phyloP scores from a whole-genome alignment of 2,329 filamentous ascomycete species.

The Emmonsia crescens region DNA sequence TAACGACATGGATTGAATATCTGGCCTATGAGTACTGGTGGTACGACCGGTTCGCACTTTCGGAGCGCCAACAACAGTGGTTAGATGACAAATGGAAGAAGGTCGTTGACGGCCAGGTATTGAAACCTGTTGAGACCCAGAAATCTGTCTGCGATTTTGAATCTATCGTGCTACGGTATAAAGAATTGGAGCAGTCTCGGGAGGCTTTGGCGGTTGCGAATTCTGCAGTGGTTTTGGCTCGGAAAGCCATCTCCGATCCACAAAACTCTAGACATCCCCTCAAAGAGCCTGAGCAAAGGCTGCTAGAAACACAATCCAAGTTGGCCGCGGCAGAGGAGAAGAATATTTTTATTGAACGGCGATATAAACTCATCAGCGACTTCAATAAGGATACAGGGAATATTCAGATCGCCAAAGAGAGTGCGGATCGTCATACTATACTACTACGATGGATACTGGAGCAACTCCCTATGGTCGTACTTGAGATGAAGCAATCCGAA shows the following conservation, averaged over 20 bases:
- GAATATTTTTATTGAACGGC: neutral
- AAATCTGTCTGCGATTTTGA: neutral
- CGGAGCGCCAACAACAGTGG: neutral
- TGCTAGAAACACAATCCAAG: neutral
- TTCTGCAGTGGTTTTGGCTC: neutral
- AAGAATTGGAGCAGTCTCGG: neutral
- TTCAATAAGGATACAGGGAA: neutral
- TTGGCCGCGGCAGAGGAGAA: neutral
- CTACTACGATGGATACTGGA: neutral
- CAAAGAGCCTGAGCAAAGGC: neutral
- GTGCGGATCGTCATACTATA: neutral
- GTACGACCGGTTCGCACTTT: neutral
- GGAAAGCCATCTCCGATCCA: neutral
- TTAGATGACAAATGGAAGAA: neutral
- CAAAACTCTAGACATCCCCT: neutral
- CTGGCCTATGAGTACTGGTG: slow-evolving; percentile 3
- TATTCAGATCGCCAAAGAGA: neutral
- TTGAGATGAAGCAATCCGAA: neutral
- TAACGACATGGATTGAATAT: slow-evolving; percentile 6
- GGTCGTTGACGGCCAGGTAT: neutral
- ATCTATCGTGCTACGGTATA: neutral
- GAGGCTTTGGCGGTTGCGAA: neutral
- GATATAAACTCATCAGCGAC: neutral
- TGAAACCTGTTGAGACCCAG: neutral
- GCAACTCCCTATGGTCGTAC: neutral